Conservation (phyloP, 2,329 filamentous ascomycete genomes). For the Gnomoniopsis sp. region DNA sequence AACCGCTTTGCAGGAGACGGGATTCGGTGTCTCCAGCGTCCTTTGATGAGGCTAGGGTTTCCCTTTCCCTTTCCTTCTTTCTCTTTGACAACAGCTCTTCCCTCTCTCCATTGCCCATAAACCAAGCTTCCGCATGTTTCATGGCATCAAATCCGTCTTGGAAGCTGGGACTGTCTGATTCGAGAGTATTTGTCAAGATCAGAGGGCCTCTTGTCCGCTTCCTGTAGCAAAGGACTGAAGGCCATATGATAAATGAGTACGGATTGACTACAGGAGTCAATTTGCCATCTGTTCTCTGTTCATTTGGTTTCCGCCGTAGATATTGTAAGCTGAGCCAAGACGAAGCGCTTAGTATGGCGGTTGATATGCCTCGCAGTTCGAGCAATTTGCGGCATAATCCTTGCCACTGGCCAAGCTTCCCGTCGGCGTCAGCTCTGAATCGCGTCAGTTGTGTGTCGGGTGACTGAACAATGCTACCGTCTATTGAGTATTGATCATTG, state of each 20-base stretch:
- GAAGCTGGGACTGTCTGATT: conserved; percentile 31
- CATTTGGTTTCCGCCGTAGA: conserved; percentile 40
- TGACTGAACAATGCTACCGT: conserved; percentile 42
- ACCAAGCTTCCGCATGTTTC: conserved; percentile 47
- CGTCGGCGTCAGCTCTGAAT: conserved; percentile 36
- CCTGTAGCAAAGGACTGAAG: conserved; percentile 51
- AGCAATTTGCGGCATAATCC: conserved; percentile 48
- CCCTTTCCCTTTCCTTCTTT: conserved; percentile 49
- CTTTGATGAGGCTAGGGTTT: conserved; percentile 33
- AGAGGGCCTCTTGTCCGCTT: conserved; percentile 32
- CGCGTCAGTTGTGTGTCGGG: conserved; percentile 50
- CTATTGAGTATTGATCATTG: conserved; percentile 31
- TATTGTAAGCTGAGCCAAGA: conserved; percentile 52
- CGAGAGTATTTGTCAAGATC: conserved; percentile 24
- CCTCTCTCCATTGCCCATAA: conserved; percentile 38
- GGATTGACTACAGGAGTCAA: conserved; percentile 32
- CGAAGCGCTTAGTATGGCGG: conserved; percentile 39
- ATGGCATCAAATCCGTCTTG: conserved; percentile 48
- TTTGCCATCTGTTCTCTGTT: conserved; percentile 40
- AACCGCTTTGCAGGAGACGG: conserved; percentile 40
- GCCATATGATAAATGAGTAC: conserved; percentile 48
- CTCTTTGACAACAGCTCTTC: conserved; percentile 46
- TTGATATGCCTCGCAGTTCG: conserved; percentile 46
- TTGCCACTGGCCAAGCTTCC: conserved; percentile 44
- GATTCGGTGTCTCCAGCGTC: conserved; percentile 41